Evolutionary conservation across 129 eudicot species (phyloP).

Genomic region (Helianthus annuus): DNA sequence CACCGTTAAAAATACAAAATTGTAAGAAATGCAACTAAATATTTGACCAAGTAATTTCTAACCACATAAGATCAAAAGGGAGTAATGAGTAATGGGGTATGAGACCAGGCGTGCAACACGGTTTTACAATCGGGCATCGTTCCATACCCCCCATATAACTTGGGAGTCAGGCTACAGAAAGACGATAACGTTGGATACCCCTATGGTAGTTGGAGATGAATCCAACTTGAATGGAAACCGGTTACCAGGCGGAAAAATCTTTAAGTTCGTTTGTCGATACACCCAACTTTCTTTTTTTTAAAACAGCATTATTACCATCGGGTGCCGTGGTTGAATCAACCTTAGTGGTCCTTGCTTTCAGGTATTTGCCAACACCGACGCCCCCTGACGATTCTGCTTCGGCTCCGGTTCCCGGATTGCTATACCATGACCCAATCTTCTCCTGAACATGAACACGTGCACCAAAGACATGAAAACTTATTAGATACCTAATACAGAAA

Average conservation of each 20-base stretch:
- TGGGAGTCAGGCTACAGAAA: neutral
- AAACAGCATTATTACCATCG: constrained; percentile 34
- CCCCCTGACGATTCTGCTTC: constrained; percentile 57
- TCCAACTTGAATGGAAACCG: neutral
- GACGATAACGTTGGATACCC: neutral
- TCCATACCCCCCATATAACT: neutral
- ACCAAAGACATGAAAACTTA: neutral
- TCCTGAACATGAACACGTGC: constrained; percentile 51
- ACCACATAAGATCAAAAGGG: no score
- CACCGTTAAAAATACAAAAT: no score
- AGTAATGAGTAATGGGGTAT: no score
- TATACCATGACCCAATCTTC: constrained; percentile 90
- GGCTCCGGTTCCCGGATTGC: constrained; percentile 78
- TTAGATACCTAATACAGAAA: neutral
- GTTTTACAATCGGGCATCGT: no score
- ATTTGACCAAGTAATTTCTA: no score
- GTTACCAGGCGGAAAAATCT: constrained; percentile 87
- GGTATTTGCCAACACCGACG: constrained; percentile 78
- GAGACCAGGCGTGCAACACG: neutral
- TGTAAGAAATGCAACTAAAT: no score
- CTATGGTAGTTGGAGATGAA: neutral
- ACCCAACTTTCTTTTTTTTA: constrained; percentile 75
- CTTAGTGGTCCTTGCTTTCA: constrained; percentile 56
- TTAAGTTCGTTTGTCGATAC: constrained; percentile 52
- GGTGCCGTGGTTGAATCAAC: constrained; percentile 34